Evolutionary conservation across 1,284 basidiomycete genomes (phyloP).

Genomic region (Apiotrichum gamsii): DNA sequence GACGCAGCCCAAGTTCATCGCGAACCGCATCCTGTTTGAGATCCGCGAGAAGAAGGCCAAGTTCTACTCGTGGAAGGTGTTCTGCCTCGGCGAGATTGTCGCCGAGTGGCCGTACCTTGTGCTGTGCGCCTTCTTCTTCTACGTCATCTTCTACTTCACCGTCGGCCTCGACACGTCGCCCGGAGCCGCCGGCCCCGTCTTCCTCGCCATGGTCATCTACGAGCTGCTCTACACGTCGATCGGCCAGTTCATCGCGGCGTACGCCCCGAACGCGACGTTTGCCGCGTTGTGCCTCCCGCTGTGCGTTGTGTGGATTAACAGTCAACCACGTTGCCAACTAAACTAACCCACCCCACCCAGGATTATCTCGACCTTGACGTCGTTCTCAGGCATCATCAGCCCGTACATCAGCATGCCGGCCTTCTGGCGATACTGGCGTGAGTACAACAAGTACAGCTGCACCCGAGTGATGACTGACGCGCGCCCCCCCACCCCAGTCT

Average conservation of each 20-base stretch:
- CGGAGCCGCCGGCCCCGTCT: conserved; percentile 25
- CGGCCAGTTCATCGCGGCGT: conserved; percentile 31
- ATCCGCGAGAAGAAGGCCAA: conserved; percentile 43
- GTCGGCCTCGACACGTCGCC: conserved; percentile 6
- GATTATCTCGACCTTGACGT: conserved; percentile 19
- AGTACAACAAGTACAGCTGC: too few species aligned
- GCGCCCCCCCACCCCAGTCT: too few species aligned
- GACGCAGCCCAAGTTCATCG: conserved; percentile 46
- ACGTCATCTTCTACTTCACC: conserved; percentile 12
- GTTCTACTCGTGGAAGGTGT: conserved; percentile 42
- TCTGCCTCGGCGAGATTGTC: conserved; percentile 33
- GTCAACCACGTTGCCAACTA: too few species aligned
- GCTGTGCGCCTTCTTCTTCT: conserved; percentile 30
- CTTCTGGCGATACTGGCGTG: conserved; percentile 32
- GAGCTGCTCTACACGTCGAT: conserved; percentile 46
- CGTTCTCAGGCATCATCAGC: conserved; percentile 33
- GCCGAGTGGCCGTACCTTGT: conserved; percentile 42
- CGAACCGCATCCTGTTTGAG: conserved; percentile 45
- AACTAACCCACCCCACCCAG: too few species aligned
- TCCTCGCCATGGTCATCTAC: conserved; percentile 43
- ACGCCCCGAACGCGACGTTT: conserved; percentile 36
- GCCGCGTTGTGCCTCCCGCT: conserved; percentile 30
- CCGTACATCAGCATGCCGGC: conserved; percentile 30
- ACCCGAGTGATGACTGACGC: too few species aligned
- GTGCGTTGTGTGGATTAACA: too few species aligned